phyloP scores from a whole-genome alignment of 2,329 filamentous ascomycete genomes.

The Alternaria conjuncta region DNA sequence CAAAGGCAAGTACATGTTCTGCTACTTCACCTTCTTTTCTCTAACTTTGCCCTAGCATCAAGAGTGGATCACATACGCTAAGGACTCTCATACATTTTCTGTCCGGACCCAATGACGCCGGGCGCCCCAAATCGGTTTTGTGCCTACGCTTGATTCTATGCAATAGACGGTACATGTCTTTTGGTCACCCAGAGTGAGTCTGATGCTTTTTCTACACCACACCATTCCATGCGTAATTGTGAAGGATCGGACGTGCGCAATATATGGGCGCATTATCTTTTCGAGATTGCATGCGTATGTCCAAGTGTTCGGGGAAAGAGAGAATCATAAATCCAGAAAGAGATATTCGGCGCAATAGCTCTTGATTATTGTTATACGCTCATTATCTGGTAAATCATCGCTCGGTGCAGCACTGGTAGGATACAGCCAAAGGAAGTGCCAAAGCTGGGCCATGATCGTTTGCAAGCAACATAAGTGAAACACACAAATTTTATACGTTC shows the following conservation, averaged over 20 bases:
- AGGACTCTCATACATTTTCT: constrained; percentile 35
- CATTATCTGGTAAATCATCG: neutral
- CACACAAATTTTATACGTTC: neutral
- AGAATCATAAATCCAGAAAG: too few species aligned
- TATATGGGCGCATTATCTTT: neutral
- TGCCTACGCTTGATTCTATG: too few species aligned
- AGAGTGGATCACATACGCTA: constrained; percentile 42
- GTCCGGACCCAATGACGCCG: constrained; percentile 1
- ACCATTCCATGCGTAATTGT: neutral
- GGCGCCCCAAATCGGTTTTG: too few species aligned
- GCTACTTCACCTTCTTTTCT: neutral
- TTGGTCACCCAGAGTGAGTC: neutral
- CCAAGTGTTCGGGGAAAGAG: neutral
- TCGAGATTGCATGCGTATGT: neutral
- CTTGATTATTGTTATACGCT: neutral
- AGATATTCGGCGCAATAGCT: neutral
- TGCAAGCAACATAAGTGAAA: neutral
- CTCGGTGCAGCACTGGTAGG: neutral
- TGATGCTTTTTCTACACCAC: neutral
- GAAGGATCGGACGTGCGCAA: neutral
- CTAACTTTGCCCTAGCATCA: constrained; percentile 29
- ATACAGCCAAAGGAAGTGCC: neutral
- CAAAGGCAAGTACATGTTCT: constrained; percentile 28
- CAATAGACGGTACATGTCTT: too few species aligned
- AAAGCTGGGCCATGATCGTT: neutral